Base-by-base conservation (phyloP, 106 monocot species). In the Vanilla planifolia region DNA sequence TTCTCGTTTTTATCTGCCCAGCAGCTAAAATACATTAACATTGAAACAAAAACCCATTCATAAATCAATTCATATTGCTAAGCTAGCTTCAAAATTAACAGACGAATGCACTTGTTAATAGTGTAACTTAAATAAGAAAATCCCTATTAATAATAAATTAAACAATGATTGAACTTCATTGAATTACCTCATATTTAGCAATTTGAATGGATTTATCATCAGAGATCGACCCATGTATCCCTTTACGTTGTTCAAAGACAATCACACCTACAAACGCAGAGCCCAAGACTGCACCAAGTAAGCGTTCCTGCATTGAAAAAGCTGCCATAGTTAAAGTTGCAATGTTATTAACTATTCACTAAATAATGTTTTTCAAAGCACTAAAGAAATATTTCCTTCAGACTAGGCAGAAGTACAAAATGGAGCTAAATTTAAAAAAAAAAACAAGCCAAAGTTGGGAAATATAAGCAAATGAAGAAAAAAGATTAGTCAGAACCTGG, bases 271-370 rank as follows among this genome's bases (percentile, higher is more conserved):
- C 71, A 48, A 77, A 72, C 8, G 34, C 68, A 46, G 60, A 48
- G 6, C 86, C 86, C 71, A 81, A 62, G 26, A 75, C 62, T 11
- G 68, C 77, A 28, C 86, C 81, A 10, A 86, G 81, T 28, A 86
- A 48, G 15, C 86, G 81, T 61, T 86, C 86, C 81, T 86, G 52
- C 70, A 64, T 26, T 43, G 39, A 39, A 39, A 43, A 59, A 33
- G 35, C 57, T 8, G n/a, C 2, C 6, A 8, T 29, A 34, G 8
- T 19, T 57, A 19, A 21, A 35, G 35, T 35, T 57, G 2, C 3
- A 17, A 41, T 15, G 32, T 8, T 9, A 2, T 7, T 34, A 42
- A 51, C 6, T 2, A 20, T 29, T n/a, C 6, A 21, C 3, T 13
- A 21, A 5, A 37, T 37, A 6, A 64, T n/a, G n/a, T n/a, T n/a